A percentile compares a stretch with the other conserved stretches of the same genome.
phyloP scores from a whole-genome alignment of 495 filamentous ascomycete species.

The Penicillium roqueforti region DNA sequence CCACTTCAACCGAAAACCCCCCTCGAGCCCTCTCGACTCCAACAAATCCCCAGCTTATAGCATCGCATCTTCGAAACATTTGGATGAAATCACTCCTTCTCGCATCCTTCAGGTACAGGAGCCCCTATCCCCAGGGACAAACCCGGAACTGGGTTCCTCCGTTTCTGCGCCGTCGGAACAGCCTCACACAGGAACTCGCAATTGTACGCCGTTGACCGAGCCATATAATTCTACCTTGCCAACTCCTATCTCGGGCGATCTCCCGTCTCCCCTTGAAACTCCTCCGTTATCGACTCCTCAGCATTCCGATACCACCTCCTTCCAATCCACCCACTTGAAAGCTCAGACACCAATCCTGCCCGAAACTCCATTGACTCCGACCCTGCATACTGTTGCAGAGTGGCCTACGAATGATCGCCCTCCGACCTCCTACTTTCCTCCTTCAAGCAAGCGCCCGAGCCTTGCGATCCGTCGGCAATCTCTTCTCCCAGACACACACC shows the following conservation, averaged over 20 bases:
- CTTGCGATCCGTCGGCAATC: constrained; percentile 48
- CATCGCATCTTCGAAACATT: constrained; percentile 17
- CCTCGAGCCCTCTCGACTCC: constrained; percentile 19
- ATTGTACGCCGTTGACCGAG: constrained; percentile 16
- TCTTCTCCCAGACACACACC: constrained; percentile 43
- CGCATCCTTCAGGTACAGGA: constrained; percentile 6
- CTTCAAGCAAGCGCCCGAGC: constrained; percentile 37
- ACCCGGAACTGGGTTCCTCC: constrained; percentile 7
- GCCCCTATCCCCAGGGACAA: constrained; percentile 4
- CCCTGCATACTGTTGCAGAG: constrained; percentile 33
- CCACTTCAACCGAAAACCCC: constrained; percentile 27
- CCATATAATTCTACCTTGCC: constrained; percentile 16
- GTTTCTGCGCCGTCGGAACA: constrained; percentile 10
- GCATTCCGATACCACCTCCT: constrained; percentile 24
- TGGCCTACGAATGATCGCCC: constrained; percentile 18
- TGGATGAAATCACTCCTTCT: constrained; percentile 11
- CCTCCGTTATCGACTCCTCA: constrained; percentile 23
- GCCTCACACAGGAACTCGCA: constrained; percentile 5
- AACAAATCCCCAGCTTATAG: constrained; percentile 24
- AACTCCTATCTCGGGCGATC: constrained; percentile 25
- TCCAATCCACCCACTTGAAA: constrained; percentile 16
- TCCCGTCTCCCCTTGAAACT: constrained; percentile 17
- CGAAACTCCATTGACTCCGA: constrained; percentile 31
- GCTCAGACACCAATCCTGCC: constrained; percentile 7
- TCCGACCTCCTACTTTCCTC: constrained; percentile 18